Base-by-base conservation (phyloP, 345 rosid species). In the Clarkia xantiana region DNA sequence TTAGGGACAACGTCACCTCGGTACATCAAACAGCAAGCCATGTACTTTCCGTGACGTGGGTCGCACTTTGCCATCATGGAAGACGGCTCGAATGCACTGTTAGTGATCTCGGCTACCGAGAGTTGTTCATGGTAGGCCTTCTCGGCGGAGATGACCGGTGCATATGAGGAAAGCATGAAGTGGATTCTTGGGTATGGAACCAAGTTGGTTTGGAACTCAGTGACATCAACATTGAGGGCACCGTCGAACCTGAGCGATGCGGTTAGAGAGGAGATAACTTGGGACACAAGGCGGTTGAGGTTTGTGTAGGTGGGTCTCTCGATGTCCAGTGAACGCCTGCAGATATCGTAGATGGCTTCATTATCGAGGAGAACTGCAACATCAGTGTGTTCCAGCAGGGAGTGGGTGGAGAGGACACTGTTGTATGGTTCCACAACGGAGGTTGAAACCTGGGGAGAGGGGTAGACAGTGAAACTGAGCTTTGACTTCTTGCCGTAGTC, bases 81-180 rank as follows among this genome's bases (percentile, higher is more conserved):
- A 29, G 36, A 29, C 8, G 36, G 36, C 9, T 29, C 36, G 8
- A 29, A 29, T 7, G 36, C 36, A 7, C 36, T 29, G 36, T 29
- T 29, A 10, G 36, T 29, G 36, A 29, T 29, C 9, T 29, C 36
- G 36, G 36, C 36, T 5, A 29, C 36, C 5, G 36, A 29, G 6
- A 29, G 36, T 5, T 29, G 36, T 10, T 29, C 36, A 29, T 29
- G 36, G 36, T 29, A 29, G 1, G 36, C 36, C 9, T 29, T 29
- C 36, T 29, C 36, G 8, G 36, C 36, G 3, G 58, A 54, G 39
- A 54, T 54, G 11, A 54, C 58, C 5, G 58, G 58, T 11, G 58
- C 58, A n/a, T 54, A 54, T 1, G 58, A 54, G 49, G 58, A 54
- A 43, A 54, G 58, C 58, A 54, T 54, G 40, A 54, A 54, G 39